Evolutionary conservation across 1,284 basidiomycete species (phyloP).

Genomic region (Ceratobasidium sp.): DNA sequence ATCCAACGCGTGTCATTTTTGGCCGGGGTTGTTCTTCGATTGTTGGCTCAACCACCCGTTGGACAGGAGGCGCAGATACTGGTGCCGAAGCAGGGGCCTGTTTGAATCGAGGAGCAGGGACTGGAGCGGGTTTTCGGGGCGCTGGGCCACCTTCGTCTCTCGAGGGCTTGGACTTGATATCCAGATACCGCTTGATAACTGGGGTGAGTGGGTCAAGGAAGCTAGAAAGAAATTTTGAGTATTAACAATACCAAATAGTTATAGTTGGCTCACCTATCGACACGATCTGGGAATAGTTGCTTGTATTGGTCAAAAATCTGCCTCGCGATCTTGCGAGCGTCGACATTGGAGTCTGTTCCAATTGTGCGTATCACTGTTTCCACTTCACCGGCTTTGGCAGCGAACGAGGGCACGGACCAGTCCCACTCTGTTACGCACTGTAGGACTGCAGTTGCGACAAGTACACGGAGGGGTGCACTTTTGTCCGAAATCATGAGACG

Average conservation of each 20-base stretch:
- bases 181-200: slow-evolving; percentile 40
- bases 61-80: not conserved
- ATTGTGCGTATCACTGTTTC: slow-evolving; percentile 72
- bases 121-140: slow-evolving; percentile 13
- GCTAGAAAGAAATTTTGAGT: not conserved
- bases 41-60: not conserved
- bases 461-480: slow-evolving; percentile 65
- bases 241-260: not conserved
- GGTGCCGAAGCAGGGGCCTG: slow-evolving; percentile 9
- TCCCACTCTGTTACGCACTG: slow-evolving; percentile 42
- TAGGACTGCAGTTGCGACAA: slow-evolving; percentile 64
- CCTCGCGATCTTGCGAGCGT: slow-evolving; percentile 71
- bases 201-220: slow-evolving; percentile 40
- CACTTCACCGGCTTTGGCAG: slow-evolving; percentile 65
- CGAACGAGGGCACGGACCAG: slow-evolving; percentile 45
- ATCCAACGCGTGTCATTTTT: slow-evolving; percentile 26
- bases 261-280: slow-evolving; percentile 48
- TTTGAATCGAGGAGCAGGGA: slow-evolving; percentile 25
- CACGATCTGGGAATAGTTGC: slow-evolving; percentile 66
- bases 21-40: not conserved
- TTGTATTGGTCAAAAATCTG: slow-evolving; percentile 79
- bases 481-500: slow-evolving; percentile 69
- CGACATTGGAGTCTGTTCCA: slow-evolving; percentile 76
- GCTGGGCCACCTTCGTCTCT: not conserved
- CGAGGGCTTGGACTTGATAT: slow-evolving; percentile 26